These are phyloP conservation scores for Torrubiellomyces zombiae DNA, from an alignment of 2,329 filamentous ascomycete genomes.

Conservation along the genomic window DNA sequence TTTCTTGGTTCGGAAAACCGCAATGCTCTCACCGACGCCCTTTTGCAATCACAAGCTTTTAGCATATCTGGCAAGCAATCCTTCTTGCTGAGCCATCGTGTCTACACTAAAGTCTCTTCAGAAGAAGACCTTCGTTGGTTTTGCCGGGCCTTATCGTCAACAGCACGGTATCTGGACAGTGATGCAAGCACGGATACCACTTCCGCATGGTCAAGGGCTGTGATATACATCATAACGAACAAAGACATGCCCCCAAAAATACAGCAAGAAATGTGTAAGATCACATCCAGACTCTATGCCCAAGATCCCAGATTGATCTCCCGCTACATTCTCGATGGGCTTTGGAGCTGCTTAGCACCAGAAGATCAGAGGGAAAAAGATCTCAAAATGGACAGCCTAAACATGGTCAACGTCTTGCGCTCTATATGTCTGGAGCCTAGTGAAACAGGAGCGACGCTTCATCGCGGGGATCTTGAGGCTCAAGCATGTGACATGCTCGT, in stretches of 20 bases:
- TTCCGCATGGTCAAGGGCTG: constrained; percentile 65
- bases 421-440: constrained; percentile 45
- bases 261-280: constrained; percentile 43
- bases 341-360: constrained; percentile 66
- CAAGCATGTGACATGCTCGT: constrained; percentile 68
- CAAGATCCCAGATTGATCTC: constrained; percentile 40
- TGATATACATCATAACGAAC: constrained; percentile 63
- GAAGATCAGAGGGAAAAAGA: constrained; percentile 64
- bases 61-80: constrained; percentile 65
- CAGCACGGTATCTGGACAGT: constrained; percentile 37
- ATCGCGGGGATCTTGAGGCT: constrained; percentile 35
- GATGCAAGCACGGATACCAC: constrained; percentile 31
- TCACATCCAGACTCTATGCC: constrained; percentile 49
- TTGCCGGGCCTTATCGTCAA: constrained; percentile 48
- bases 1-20: constrained; percentile 34
- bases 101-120: constrained; percentile 63
- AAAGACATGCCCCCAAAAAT: constrained; percentile 41
- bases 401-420: constrained; percentile 44
- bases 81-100: constrained; percentile 67
- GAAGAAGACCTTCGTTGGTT: constrained; percentile 71
- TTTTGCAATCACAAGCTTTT: constrained; percentile 49
- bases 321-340: constrained; percentile 46
- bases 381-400: constrained; percentile 45
- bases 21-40: constrained; percentile 35
- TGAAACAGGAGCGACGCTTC: constrained; percentile 27